Evolutionary conservation across 257 asterid species (phyloP).

Genomic region (Catharanthus roseus): DNA sequence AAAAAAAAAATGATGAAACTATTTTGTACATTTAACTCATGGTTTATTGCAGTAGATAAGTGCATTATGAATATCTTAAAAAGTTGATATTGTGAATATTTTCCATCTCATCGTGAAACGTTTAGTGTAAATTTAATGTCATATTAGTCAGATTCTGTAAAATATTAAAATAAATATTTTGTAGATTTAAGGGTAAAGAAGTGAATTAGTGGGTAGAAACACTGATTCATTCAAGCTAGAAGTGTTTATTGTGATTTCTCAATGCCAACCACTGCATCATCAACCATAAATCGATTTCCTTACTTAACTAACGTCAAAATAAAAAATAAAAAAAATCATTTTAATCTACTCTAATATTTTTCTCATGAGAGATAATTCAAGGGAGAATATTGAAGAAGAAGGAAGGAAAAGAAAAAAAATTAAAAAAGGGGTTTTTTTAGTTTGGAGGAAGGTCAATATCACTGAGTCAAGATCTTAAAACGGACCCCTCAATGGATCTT

Average conservation of each 20-base stretch:
- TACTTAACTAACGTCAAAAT: conserved; percentile 14
- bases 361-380: conserved; percentile 8
- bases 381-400: conserved; percentile 5
- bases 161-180: too few relatives aligned
- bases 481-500: conserved; percentile 24
- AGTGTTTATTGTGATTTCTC: conserved; percentile 12
- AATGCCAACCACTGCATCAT: conserved; percentile 29
- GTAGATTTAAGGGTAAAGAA: too few relatives aligned
- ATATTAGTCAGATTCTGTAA: too few relatives aligned
- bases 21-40: too few relatives aligned
- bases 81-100: too few relatives aligned
- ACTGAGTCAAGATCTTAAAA: conserved; percentile 22
- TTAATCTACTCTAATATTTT: too few relatives aligned
- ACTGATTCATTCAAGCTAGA: neutral
- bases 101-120: too few relatives aligned
- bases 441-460: conserved; percentile 37
- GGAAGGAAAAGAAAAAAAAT: neutral
- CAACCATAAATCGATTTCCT: conserved; percentile 24
- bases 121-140: too few relatives aligned
- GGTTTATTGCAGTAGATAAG: too few relatives aligned
- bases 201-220: neutral
- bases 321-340: neutral
- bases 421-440: neutral
- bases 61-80: too few relatives aligned
- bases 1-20: too few relatives aligned